These are phyloP conservation scores for Hypoxylon fuscum DNA, from an alignment of 495 filamentous ascomycete genomes.

Conservation along the genomic window DNA sequence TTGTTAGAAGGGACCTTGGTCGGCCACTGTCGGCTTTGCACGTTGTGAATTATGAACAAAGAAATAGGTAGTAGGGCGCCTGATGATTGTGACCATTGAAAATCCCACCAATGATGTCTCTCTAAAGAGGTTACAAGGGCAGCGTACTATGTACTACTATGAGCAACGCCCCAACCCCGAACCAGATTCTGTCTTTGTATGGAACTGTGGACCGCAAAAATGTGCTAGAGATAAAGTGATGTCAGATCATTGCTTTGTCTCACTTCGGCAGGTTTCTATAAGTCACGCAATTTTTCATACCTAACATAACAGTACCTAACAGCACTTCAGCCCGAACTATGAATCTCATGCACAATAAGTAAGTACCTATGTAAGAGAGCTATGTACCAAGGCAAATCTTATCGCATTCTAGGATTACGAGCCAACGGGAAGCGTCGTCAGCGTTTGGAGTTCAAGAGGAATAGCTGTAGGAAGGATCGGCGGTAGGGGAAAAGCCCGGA, in stretches of 20 bases:
- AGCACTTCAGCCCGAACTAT: no score
- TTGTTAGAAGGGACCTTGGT: background rate
- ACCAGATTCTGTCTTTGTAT: background rate
- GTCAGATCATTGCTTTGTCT: background rate
- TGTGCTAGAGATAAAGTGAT: background rate
- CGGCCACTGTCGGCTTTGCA: background rate
- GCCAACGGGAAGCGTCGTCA: background rate
- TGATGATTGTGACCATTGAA: background rate
- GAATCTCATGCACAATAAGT: no score
- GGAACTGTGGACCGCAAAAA: constrained; percentile 2
- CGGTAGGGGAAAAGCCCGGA: background rate
- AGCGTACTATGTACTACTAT: background rate
- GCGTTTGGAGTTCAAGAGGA: background rate
- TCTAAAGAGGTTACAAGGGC: background rate
- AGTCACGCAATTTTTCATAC: no score
- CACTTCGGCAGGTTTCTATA: background rate
- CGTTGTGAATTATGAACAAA: background rate
- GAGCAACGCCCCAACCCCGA: constrained; percentile 2
- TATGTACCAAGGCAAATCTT: no score
- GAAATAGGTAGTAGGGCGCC: background rate
- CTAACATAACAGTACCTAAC: no score
- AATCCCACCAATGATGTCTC: constrained; percentile 3
- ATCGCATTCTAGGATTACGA: background rate
- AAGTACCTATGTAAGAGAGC: no score
- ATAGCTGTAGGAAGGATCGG: constrained; percentile 8